Conservation (phyloP, 2,329 filamentous ascomycete genomes). For the Aspergillus pseudonomiae region DNA sequence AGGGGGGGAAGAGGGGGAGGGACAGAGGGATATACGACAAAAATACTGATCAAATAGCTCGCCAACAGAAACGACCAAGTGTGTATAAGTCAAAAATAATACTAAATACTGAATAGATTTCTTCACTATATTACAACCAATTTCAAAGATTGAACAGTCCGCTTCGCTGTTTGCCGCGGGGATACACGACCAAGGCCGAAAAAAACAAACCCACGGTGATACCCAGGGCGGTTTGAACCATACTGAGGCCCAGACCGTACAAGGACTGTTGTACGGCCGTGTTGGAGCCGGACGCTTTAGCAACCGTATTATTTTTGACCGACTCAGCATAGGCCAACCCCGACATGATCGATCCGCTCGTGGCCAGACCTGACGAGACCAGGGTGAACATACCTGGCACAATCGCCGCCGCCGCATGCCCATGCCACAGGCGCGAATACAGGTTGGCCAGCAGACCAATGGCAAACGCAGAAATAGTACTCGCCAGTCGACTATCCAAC, state of each 20-base stretch:
- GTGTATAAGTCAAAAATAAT: neutral
- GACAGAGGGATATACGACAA: too few relatives aligned
- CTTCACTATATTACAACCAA: neutral
- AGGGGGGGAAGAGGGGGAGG: too few relatives aligned
- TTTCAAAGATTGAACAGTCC: conserved; percentile 38
- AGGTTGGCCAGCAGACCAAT: conserved; percentile 77
- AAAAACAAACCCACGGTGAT: conserved; percentile 51
- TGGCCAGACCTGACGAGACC: conserved; percentile 61
- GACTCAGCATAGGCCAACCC: conserved; percentile 59
- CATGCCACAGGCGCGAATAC: conserved; percentile 71
- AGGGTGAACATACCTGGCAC: conserved; percentile 80
- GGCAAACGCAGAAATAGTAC: conserved; percentile 73
- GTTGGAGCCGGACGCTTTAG: conserved; percentile 10
- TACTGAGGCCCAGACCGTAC: conserved; percentile 44
- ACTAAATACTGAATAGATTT: neutral
- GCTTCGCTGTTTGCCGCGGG: conserved; percentile 47
- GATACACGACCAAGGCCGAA: conserved; percentile 49
- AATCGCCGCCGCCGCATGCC: conserved; percentile 79
- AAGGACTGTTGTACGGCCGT: conserved; percentile 20
- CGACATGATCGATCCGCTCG: conserved; percentile 57
- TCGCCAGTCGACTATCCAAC: conserved; percentile 74
- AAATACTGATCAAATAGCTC: too few relatives aligned
- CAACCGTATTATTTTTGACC: conserved; percentile 36
- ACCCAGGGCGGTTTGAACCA: conserved; percentile 50
- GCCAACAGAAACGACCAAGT: neutral